Base-by-base conservation (phyloP, 2,329 filamentous ascomycete genomes). In the Venturia nashicola region DNA sequence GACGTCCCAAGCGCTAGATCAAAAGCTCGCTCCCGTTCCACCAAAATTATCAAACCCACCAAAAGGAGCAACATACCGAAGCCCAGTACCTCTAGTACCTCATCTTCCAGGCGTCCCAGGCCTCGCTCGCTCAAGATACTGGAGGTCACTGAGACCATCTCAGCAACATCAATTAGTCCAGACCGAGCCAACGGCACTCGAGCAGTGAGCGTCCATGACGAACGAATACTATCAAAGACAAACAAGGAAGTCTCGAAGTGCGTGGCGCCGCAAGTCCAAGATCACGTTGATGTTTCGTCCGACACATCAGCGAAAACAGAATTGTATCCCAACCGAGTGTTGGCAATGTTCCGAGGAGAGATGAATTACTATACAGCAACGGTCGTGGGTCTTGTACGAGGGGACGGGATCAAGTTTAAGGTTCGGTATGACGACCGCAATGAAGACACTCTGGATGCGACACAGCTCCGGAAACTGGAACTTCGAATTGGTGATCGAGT, bases 321-420 rank as follows among this genome's bases (percentile, higher is more conserved):
- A 20, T 20, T 57, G 18, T 57, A 36, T 18, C 51, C 79, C 5
- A 80, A 82, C 63, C 78, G 84, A 66, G 78, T 86, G 0, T 78
- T 86, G 66, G 83, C 84, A 8, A 76, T 77, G 36, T 87, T 84
- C 78, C 83, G 79, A 67, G 79, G 80, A 23, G 32, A 34, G 2
- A 78, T 78, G 62, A 77, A 74, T n/a, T 86, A 81, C 69, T 85
- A 84, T 69, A 83, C 84, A 59, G 84, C 82, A 9, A 83, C 79
- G n/a, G 86, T 80, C 68, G 71, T 85, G 42, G 80, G 79, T 2
- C 73, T 72, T 18, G 71, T 75, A 55, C 69, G 72, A 2, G 68
- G 72, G 0, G 73, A 78, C 61, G 68, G 69, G 1, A 68, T 68
- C 44, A 77, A 77, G 39, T 79, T 80, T 67, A 71, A 74, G 16